phyloP scores from a whole-genome alignment of 2,329 filamentous ascomycete species.

The Penicillium digitatum region DNA sequence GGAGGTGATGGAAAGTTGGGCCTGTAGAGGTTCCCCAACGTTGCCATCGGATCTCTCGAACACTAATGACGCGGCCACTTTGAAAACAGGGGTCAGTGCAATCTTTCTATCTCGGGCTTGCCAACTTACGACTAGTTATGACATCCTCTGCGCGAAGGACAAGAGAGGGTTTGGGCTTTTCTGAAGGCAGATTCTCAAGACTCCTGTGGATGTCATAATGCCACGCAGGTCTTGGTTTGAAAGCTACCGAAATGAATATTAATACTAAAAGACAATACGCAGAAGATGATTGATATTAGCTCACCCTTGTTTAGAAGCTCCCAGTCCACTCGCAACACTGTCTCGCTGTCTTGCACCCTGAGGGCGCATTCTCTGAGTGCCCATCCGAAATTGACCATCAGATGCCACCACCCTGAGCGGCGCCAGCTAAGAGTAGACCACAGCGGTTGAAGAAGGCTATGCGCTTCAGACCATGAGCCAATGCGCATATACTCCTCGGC shows the following conservation, averaged over 20 bases:
- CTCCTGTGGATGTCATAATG: slow-evolving; percentile 48
- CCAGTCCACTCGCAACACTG: slow-evolving; percentile 54
- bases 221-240: slow-evolving; percentile 34
- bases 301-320: slow-evolving; percentile 48
- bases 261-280: slow-evolving; percentile 1
- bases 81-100: slow-evolving; percentile 19
- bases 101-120: background rate
- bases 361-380: slow-evolving; percentile 53
- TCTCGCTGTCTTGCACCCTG: slow-evolving; percentile 44
- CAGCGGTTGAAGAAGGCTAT: slow-evolving; percentile 49
- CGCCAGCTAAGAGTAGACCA: slow-evolving; percentile 59
- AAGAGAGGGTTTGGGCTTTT: slow-evolving; percentile 44
- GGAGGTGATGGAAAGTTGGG: slow-evolving; percentile 54
- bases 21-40: slow-evolving; percentile 56
- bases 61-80: slow-evolving; percentile 50
- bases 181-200: slow-evolving; percentile 38
- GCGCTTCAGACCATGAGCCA: slow-evolving; percentile 50
- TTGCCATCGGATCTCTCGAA: slow-evolving; percentile 55
- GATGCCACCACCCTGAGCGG: slow-evolving; percentile 55
- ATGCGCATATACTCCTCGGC: slow-evolving; percentile 52
- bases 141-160: slow-evolving; percentile 48
- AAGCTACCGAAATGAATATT: slow-evolving; percentile 26
- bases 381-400: slow-evolving; percentile 54
- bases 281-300: slow-evolving; percentile 7
- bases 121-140: slow-evolving; percentile 46